Evolutionary conservation across 352 stramenopile species (phyloP), one percentile per base, ranked within the genome.

Genomic region (Phytophthora cryptogea): DNA sequence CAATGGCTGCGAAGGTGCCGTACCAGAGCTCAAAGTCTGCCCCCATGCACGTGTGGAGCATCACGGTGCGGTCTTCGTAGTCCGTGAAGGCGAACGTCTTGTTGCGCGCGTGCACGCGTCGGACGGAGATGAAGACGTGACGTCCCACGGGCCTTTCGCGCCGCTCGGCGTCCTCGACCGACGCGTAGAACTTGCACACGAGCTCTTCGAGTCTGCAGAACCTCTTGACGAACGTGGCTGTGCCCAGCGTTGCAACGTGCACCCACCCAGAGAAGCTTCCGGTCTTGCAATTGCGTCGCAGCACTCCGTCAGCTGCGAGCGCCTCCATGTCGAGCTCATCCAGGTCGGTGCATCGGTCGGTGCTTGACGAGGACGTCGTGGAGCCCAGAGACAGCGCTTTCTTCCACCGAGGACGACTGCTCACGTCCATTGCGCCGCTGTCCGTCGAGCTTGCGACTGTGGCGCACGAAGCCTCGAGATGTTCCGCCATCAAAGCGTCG

Each of bases 1-100:
- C 63, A 6, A 70, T 72, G 0, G 41, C 55, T 11, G 71, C 68
- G 33, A 86, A 83, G 0, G 63, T 78, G 26, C 36, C 49, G 40
- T 68, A 70, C 74, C 76, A 86, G 28, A 60, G 63, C 39, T 83
- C 74, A 70, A 86, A 86, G 60, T 82, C 74, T 0, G 63, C 63
- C 2, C 64, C 57, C 13, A 80, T 65, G 8, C 64, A 62, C 36
- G 69, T 78, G 54, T 81, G 68, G 14, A 80, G 39, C 49, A 78
- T 10, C 20, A 86, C 39, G 7, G 45, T 63, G n/a, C 55, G 60
- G 41, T 82, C 74, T 27, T 78, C 71, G 43, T 86, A 71, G 72
- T 83, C 71, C 3, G 61, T 72, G 14, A 86, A 59, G 7, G 55
- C 36, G 37, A 86, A 78, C 35, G 65, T 65, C 42, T 86, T 83